Evolutionary conservation across 169 alveolate species (phyloP).

Genomic region (Eimeria tenella): DNA sequence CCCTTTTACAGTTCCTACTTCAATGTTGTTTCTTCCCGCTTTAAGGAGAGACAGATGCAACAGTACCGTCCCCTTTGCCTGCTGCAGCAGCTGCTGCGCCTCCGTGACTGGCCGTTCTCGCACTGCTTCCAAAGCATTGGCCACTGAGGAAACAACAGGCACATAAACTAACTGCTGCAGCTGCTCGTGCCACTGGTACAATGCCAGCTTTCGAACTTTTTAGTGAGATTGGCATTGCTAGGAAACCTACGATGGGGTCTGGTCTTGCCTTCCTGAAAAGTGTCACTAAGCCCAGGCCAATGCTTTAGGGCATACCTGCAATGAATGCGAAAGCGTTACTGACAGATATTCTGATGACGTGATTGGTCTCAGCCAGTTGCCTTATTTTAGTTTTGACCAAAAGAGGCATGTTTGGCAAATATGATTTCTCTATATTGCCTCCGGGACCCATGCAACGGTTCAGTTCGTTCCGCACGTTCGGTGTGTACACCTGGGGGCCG

Average conservation of each 20-base stretch:
- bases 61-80: neutral
- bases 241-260: too few relatives aligned
- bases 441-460: conserved; percentile 12
- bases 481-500: neutral
- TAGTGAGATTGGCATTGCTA: too few relatives aligned
- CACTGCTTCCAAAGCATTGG: neutral
- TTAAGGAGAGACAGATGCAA: neutral
- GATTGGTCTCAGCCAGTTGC: conserved; percentile 11
- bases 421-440: conserved; percentile 38
- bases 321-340: neutral
- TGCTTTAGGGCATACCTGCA: neutral
- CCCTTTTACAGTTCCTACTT: neutral
- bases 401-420: neutral
- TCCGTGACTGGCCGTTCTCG: neutral
- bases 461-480: neutral
- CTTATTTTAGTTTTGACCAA: neutral
- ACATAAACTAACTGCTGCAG: too few relatives aligned
- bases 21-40: neutral
- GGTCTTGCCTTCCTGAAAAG: too few relatives aligned
- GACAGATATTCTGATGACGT: neutral
- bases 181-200: too few relatives aligned
- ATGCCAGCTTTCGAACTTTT: too few relatives aligned
- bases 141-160: neutral
- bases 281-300: too few relatives aligned
- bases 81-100: neutral